Conservation (phyloP, 1,284 basidiomycete species). For the Gomphus bonarii region DNA sequence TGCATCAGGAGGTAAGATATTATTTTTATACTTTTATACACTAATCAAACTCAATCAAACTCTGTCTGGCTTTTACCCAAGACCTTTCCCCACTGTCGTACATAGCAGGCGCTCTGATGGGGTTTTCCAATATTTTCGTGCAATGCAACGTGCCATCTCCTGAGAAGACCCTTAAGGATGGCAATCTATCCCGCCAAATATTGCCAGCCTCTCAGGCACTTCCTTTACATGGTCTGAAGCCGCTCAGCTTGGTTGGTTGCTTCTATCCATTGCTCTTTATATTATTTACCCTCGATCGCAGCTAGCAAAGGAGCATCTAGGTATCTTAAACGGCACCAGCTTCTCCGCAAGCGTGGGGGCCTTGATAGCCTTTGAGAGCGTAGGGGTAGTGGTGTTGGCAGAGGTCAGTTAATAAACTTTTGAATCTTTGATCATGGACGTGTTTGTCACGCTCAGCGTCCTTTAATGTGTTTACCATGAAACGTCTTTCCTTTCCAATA, state of each 20-base stretch:
- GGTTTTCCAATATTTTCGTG: slow-evolving; percentile 71
- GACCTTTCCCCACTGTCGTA: slow-evolving; percentile 76
- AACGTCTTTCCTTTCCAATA: neutral
- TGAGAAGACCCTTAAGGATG: slow-evolving; percentile 29
- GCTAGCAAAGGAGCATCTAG: slow-evolving; percentile 69
- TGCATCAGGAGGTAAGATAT: slow-evolving; percentile 57
- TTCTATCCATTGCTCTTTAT: slow-evolving; percentile 2
- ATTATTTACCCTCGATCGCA: neutral
- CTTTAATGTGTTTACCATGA: neutral
- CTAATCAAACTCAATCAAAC: neutral
- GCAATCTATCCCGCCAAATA: slow-evolving; percentile 38
- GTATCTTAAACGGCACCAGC: slow-evolving; percentile 76
- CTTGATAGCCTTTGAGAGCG: slow-evolving; percentile 16
- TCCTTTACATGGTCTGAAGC: slow-evolving; percentile 50
- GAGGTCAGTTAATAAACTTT: neutral
- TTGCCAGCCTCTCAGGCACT: slow-evolving; percentile 60
- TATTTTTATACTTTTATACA: neutral
- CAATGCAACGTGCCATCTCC: slow-evolving; percentile 24
- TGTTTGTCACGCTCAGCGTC: neutral
- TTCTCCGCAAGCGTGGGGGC: slow-evolving; percentile 48
- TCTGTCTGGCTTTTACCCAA: slow-evolving; percentile 18
- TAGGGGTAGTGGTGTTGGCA: slow-evolving; percentile 3
- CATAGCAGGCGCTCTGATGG: slow-evolving; percentile 70
- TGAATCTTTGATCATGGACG: neutral
- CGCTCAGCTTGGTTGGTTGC: slow-evolving; percentile 53